These are phyloP conservation scores for Candida adriatica DNA, from an alignment of 805 yeast genomes.

Conservation along the genomic window DNA sequence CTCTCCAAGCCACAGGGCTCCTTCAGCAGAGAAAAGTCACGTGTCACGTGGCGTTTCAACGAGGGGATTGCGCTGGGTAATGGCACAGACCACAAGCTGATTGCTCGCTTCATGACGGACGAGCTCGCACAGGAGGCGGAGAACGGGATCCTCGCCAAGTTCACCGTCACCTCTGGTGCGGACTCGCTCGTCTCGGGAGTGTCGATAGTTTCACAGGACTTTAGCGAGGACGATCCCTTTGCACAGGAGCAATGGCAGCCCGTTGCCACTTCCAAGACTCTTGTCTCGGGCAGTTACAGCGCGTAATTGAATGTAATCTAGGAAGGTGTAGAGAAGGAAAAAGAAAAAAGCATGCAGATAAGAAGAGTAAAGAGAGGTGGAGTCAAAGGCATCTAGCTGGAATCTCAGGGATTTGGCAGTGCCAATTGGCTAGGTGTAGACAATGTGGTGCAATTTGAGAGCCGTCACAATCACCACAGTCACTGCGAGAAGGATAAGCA, in stretches of 20 bases:
- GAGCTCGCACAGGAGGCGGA: conserved; percentile 66
- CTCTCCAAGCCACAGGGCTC: conserved; percentile 90
- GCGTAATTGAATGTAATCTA: conserved; percentile 21
- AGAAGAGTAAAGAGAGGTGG: neutral
- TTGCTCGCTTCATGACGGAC: conserved; percentile 81
- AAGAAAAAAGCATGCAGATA: neutral
- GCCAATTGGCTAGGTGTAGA: no score
- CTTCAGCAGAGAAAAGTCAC: conserved; percentile 75
- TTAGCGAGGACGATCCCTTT: conserved; percentile 33
- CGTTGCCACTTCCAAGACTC: conserved; percentile 27
- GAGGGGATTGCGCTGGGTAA: conserved; percentile 31
- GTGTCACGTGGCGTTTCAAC: conserved; percentile 79
- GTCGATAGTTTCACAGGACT: conserved; percentile 30
- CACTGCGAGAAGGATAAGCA: no score
- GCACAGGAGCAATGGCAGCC: conserved; percentile 29
- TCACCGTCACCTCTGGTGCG: conserved; percentile 42
- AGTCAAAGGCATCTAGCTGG: neutral
- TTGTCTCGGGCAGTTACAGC: conserved; percentile 32
- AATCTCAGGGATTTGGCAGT: no score
- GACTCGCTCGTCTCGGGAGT: conserved; percentile 36
- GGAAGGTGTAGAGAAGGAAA: neutral
- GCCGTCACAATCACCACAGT: no score
- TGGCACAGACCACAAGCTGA: conserved; percentile 54
- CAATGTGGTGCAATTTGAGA: no score
- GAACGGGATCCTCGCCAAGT: conserved; percentile 67